Evolutionary conservation across 1,284 basidiomycete species (phyloP).

Genomic region (Rhodotorula sp.): DNA sequence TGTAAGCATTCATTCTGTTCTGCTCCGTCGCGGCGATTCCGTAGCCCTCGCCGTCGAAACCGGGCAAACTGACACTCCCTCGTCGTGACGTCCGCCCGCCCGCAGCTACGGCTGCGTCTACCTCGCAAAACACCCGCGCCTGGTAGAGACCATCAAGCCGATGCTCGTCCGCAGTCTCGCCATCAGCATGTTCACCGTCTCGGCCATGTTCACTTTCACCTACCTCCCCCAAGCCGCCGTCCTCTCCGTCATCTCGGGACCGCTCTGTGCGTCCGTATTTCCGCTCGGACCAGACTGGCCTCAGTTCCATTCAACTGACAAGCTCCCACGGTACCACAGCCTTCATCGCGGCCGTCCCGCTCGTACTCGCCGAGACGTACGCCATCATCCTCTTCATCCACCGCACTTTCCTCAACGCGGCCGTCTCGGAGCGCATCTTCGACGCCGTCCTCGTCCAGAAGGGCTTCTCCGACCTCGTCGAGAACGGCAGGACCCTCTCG

Average conservation of each 20-base stretch:
- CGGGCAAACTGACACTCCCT: not conserved
- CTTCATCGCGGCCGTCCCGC: slow-evolving; percentile 52
- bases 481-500: slow-evolving; percentile 48
- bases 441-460: slow-evolving; percentile 50
- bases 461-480: slow-evolving; percentile 51
- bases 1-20: slow-evolving; percentile 45
- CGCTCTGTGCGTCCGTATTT: slow-evolving; percentile 51
- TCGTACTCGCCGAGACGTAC: slow-evolving; percentile 53
- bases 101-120: slow-evolving; percentile 50
- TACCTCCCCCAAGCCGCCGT: slow-evolving; percentile 69
- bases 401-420: slow-evolving; percentile 56
- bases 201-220: slow-evolving; percentile 61
- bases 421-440: slow-evolving; percentile 52
- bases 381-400: slow-evolving; percentile 56
- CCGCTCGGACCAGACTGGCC: not conserved
- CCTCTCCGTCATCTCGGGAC: slow-evolving; percentile 63
- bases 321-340: not conserved
- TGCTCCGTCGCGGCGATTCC: not conserved
- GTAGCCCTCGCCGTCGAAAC: not conserved
- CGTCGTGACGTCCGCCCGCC: not conserved
- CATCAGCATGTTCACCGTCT: slow-evolving; percentile 52
- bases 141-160: slow-evolving; percentile 51
- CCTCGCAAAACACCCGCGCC: slow-evolving; percentile 50
- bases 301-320: no score
- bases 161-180: slow-evolving; percentile 48